These are phyloP conservation scores for Amniculicola lignicola DNA, from an alignment of 495 filamentous ascomycete genomes.

Conservation along the genomic window DNA sequence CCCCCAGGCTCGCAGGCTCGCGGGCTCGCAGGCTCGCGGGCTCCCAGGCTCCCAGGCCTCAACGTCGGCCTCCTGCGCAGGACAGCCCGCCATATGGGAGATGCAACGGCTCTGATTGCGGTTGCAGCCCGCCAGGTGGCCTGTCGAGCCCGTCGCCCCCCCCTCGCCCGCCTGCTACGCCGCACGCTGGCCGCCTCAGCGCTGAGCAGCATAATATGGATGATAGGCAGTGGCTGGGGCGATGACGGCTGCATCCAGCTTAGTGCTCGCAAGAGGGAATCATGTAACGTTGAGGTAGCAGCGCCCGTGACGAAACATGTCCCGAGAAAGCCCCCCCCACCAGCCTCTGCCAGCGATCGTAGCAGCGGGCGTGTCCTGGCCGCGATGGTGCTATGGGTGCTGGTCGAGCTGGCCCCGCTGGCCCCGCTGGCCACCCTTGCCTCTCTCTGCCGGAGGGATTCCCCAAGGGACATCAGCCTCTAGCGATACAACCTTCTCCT, in stretches of 20 bases:
- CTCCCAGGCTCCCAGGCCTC: no score
- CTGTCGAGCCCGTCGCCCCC: neutral
- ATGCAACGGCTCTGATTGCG: constrained; percentile 29
- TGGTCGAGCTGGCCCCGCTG: neutral
- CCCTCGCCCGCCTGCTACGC: neutral
- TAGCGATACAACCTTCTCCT: constrained; percentile 38
- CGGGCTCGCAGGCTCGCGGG: no score
- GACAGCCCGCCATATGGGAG: constrained; percentile 4
- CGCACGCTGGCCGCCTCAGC: neutral
- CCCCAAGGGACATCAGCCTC: constrained; percentile 9
- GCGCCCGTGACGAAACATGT: constrained; percentile 22
- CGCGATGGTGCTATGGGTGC: neutral
- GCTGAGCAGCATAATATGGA: no score
- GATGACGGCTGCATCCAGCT: no score
- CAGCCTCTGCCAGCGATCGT: constrained; percentile 6
- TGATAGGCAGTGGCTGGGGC: no score
- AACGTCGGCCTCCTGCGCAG: no score
- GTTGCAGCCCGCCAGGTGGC: constrained; percentile 13
- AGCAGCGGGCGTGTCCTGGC: constrained; percentile 26
- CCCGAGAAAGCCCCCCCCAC: constrained; percentile 10
- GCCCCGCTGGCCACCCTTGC: constrained; percentile 25
- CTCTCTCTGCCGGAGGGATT: constrained; percentile 24
- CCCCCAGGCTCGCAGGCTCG: no score
- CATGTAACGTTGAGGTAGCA: constrained; percentile 32
- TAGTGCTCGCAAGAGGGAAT: no score